Evolutionary conservation across 139 green algal species (phyloP), one percentile per base, ranked within the genome.

Genomic region (Desmodesmus armatus): DNA sequence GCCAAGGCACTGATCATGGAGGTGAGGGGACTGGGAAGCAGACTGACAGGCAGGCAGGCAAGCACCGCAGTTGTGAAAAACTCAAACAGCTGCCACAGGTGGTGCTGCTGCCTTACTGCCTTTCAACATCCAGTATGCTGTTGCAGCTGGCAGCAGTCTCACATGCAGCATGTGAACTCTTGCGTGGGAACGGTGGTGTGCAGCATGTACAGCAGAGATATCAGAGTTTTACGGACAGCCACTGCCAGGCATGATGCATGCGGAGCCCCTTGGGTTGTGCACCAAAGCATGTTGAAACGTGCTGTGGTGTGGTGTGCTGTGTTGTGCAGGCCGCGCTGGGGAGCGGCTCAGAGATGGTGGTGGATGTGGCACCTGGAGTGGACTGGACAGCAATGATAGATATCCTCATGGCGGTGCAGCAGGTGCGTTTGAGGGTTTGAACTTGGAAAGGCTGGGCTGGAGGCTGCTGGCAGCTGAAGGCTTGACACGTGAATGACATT

Each of bases 331-430:
- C 78, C 49, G 58, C 55, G 11, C 62, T 87, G 58, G 72, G 72
- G 27, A 2, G 21, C 6, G 80, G 87, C 72, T 87, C 69, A 33
- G 87, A 91, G 71, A 71, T 88, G 77, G 51, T 84, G 35, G 78
- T 90, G 11, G 87, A 91, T 60, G 87, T 91, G 53, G 87, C 87
- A 1, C 83, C 87, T 0, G 83, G 87, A 3, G 83, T 87, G 47
- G 87, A 91, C 62, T 88, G 83, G 78, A 87, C 72, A 3, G 87
- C 83, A 23, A 87, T 85, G 25, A 23, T 88, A 9, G 87, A 74
- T 0, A 55, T 90, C 1, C 39, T 87, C 43, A 55, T 90, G 70
- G 87, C 63, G 35, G 66, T 82, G 6, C 71, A 88, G 70, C 87
- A 90, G 76, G 87, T 88, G 80, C 0, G 31, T 39, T 5, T 71